Percentiles rank a stretch among this genome's conserved stretches.
These are phyloP conservation scores for Penicillium digitatum DNA, from an alignment of 2,329 filamentous ascomycete genomes.

Conservation along the genomic window DNA sequence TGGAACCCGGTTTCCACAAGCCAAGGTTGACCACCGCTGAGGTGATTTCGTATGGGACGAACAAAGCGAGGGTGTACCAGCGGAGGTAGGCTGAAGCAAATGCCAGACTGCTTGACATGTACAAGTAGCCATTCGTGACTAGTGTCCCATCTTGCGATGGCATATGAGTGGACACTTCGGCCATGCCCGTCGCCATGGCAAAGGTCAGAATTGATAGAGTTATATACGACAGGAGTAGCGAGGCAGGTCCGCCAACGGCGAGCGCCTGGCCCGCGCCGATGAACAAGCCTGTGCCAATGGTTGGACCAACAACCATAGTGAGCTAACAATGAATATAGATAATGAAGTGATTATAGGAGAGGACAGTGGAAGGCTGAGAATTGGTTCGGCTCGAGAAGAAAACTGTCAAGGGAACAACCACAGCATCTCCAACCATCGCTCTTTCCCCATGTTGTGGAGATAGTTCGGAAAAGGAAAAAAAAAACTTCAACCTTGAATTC, in stretches of 20 bases:
- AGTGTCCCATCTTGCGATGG: constrained; percentile 39
- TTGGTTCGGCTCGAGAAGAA: background rate
- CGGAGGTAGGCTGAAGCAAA: constrained; percentile 42
- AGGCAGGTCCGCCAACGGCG: constrained; percentile 50
- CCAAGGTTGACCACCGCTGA: constrained; percentile 62
- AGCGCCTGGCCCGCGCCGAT: constrained; percentile 53
- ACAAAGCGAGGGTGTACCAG: constrained; percentile 46
- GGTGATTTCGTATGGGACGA: constrained; percentile 57
- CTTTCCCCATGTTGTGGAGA: constrained; percentile 7
- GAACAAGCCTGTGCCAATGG: constrained; percentile 55
- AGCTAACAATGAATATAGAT: constrained; percentile 21
- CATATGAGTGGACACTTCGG: constrained; percentile 40
- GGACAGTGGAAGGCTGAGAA: background rate
- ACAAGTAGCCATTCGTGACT: constrained; percentile 40
- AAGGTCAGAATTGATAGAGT: constrained; percentile 47
- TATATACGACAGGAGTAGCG: constrained; percentile 51
- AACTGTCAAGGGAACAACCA: background rate
- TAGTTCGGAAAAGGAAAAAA: background rate
- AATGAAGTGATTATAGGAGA: constrained; percentile 4
- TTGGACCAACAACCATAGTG: constrained; percentile 54
- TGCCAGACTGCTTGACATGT: constrained; percentile 37
- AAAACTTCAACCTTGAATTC: background rate
- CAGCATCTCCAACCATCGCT: constrained; percentile 5
- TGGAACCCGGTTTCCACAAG: constrained; percentile 50
- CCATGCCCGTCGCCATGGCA: constrained; percentile 45